Evolutionary conservation across 176 grass and related monocot genomes (phyloP).

Genomic region (Rhipidocladum racemiflorum): DNA sequence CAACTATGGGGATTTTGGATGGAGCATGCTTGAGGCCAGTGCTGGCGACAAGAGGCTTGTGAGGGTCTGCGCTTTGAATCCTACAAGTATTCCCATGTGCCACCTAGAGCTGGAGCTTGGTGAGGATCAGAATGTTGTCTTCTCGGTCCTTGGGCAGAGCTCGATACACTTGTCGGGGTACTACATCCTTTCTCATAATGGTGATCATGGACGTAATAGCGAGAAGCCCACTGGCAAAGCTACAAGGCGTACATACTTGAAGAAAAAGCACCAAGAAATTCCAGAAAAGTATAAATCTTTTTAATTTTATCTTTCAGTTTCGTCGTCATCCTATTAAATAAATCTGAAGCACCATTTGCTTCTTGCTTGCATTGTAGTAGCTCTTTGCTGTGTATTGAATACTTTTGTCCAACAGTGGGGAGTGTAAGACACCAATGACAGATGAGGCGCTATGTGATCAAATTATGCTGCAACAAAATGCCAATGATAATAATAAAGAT

Average conservation of each 20-base stretch:
- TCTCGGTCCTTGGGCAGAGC: constrained; percentile 46
- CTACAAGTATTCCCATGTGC: neutral
- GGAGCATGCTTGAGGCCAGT: constrained; percentile 33
- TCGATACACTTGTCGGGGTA: constrained; percentile 51
- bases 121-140: constrained; percentile 33
- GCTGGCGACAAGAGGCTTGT: constrained; percentile 23
- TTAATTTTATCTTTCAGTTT: neutral
- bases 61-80: constrained; percentile 31
- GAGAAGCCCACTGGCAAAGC: too few species aligned
- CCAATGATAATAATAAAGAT: neutral
- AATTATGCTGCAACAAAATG: neutral
- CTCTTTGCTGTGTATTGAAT: neutral
- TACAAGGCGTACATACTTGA: neutral
- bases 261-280: neutral
- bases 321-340: neutral
- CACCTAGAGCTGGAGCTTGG: constrained; percentile 56
- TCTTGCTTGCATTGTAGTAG: neutral
- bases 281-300: neutral
- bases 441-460: neutral
- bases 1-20: neutral
- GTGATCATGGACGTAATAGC: neutral
- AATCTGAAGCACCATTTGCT: too few species aligned
- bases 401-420: neutral
- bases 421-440: neutral
- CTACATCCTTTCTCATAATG: neutral